Base-by-base conservation (phyloP, 2,329 filamentous ascomycete species). In the Aspergillus sp. region DNA sequence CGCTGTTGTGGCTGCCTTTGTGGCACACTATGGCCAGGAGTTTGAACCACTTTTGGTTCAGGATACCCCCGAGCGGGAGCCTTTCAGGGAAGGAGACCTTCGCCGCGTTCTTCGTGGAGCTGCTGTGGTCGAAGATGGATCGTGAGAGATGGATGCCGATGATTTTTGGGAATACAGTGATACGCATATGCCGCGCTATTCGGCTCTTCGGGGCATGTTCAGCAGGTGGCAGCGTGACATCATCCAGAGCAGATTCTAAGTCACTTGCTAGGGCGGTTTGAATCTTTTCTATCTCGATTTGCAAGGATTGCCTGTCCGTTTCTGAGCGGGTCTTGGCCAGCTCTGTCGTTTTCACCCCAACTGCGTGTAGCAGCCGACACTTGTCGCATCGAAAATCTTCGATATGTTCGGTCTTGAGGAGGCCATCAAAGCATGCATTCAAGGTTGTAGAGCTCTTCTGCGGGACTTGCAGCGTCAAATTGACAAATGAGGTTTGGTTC, bases 381-480 rank as follows among this genome's bases (percentile, higher is more conserved):
- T 87, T 90, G 68, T 97, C 95, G 77, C 95, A 99, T 66, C 90
- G 93, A 80, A 96, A 99, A 72, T 96, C 95, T 62, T 98, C 93
- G 64, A 99, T 97, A 71, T 92, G 89, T 74, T 99, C 95, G 0
- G 91, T 91, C 76, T 96, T 96, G 65, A 99, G 88, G 75, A 97
- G 88, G 41, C 90, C 90, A 68, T 99, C 95, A 67, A 99, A 95
- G 74, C 95, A 99, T 8, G 87, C 82, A 69, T 89, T 92, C 15
- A 99, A 82, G 0, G 91, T 89, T 0, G 93, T 93, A 2, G 90
- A 89, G 51, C 83, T 87, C 61, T 88, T 85, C 71, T 95, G 90
- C 0, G 95, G 95, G 3, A 99, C 95, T 67, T 92, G 91, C 53
- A 99, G 79, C 1, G 93, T 98, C 62, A 99, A 78, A 19, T 93